Evolutionary conservation across 1,139 yeast genomes (phyloP).

Genomic region (Suhomyces guaymorum): DNA sequence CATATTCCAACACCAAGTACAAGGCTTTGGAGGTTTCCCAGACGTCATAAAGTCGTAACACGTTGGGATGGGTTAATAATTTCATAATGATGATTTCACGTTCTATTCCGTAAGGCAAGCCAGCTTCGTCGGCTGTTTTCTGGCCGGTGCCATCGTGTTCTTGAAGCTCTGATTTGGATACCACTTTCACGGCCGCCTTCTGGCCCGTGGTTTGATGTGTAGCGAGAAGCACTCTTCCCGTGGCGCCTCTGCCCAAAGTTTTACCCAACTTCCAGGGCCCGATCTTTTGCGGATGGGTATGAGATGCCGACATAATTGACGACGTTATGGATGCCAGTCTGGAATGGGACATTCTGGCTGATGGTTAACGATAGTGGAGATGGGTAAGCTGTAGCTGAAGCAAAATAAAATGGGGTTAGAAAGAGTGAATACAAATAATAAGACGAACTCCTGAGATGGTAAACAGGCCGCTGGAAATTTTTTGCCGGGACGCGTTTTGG

Average conservation of each 20-base stretch:
- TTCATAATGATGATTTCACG: conserved; percentile 84
- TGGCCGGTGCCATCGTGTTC: conserved; percentile 38
- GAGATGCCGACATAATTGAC: conserved; percentile 34
- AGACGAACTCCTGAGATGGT: conserved; percentile 7
- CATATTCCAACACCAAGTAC: conserved; percentile 74
- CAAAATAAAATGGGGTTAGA: conserved; percentile 2
- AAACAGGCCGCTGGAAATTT: conserved; percentile 13
- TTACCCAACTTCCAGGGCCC: conserved; percentile 85
- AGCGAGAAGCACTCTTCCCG: conserved; percentile 76
- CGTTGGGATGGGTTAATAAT: conserved; percentile 72
- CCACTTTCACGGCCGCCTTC: conserved; percentile 80
- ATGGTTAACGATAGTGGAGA: conserved; percentile 4
- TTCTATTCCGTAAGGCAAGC: conserved; percentile 78
- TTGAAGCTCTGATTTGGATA: conserved; percentile 59
- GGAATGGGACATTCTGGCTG: conserved; percentile 36
- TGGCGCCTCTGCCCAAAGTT: conserved; percentile 79
- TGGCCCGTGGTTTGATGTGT: conserved; percentile 69
- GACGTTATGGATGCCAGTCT: conserved; percentile 44
- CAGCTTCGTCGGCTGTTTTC: conserved; percentile 44
- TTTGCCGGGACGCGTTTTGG: conserved; percentile 10
- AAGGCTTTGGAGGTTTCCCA: conserved; percentile 82
- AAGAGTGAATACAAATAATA: conserved; percentile 2
- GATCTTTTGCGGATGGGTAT: conserved; percentile 49
- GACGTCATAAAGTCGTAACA: conserved; percentile 73
- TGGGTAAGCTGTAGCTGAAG: conserved; percentile 2